Evolutionary conservation across 768 basidiomycete species (phyloP), one percentile per base, ranked within the genome.

Genomic region (Amanita subjunquillea): DNA sequence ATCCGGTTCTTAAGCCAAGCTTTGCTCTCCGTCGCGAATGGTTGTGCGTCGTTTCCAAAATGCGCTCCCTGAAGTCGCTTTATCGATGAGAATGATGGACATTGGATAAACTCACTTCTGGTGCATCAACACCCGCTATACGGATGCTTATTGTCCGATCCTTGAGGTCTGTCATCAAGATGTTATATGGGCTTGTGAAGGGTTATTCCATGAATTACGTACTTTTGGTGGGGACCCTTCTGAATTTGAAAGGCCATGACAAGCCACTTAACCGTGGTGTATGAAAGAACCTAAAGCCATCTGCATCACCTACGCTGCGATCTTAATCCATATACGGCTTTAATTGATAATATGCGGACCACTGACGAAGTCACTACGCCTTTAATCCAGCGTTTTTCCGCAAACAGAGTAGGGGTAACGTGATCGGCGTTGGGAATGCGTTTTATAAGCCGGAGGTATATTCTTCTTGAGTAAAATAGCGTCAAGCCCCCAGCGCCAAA

Each of bases 121-220:
- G 94, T 1, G 94, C 94, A 63, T 98, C 94, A 4, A 92, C 82
- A 0, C 91, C 94, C 12, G 89, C 89, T 27, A 98, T 79, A 12
- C 94, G 82, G 27, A 98, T 81, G 60, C 89, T 85, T 15, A 97
- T 72, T 2, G 94, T 96, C 58, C 91, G 70, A 55, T 84, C 79
- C 62, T 80, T 87, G 44, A 94, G 71, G 0, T 80, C 91, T 91
- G 56, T 20, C 50, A 9, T 46, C 23, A 7, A n/a, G 3, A 45
- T 46, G 29, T 46, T 17, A 30, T 25, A 30, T n/a, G 8, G 17
- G 27, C 13, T 30, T 46, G 27, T n/a, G 13, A 15, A 34, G 34
- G 13, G 32, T 1, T 34, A 13, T 34, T 34, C 13, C 34, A 34
- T 5, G 13, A 12, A 34, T 4, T 34, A 13, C 34, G 13, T 34